Base-by-base conservation (phyloP, 768 basidiomycete genomes). In the Suillus placidus region DNA sequence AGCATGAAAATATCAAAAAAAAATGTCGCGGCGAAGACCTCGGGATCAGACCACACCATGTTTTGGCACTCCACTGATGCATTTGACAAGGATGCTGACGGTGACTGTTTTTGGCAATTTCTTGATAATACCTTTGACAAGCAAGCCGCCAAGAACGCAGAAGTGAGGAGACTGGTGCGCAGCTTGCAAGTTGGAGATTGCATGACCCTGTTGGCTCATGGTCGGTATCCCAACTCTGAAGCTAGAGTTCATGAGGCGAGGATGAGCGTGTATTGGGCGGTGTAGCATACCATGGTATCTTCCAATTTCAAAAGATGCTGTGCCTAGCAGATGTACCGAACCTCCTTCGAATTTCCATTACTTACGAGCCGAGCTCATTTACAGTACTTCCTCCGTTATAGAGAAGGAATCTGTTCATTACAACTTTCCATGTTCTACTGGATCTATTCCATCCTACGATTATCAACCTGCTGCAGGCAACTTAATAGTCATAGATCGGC, bases 211-310 rank as follows among this genome's bases (percentile, higher is more conserved):
- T 26, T 38, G 6, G 56, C n/a, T 20, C 18, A 55, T 16, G 10
- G 16, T 26, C 62, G 62, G 26, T 42, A 42, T 61, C 62, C 62
- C 13, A 4, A 60, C 26, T 30, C 58, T 4, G 38, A 40, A 42
- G 12, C 20, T 30, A 12, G 13, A 18, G n/a, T 66, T 34, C 51
- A 54, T n/a, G 40, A 64, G 20, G 66, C 66, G 12, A 64, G 30
- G 45, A 18, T 64, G 32, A 60, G 20, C 26, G 56, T 66, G 18
- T 58, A 66, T 64, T 66, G 66, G 66, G 66, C 63, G n/a, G 66
- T 64, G 37, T 66, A 64, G 40, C 23, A 18, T 18, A 7, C 12
- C 14, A 40, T 30, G 5, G 18, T 26, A 18, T 42, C 26, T 42
- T 20, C 10, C 8, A 4, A 20, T 26, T 23, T 42, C 58, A 40